Evolutionary conservation across 2,329 filamentous ascomycete species (phyloP), one percentile per base, ranked within the genome.

Genomic region (Verticillium isaacii): DNA sequence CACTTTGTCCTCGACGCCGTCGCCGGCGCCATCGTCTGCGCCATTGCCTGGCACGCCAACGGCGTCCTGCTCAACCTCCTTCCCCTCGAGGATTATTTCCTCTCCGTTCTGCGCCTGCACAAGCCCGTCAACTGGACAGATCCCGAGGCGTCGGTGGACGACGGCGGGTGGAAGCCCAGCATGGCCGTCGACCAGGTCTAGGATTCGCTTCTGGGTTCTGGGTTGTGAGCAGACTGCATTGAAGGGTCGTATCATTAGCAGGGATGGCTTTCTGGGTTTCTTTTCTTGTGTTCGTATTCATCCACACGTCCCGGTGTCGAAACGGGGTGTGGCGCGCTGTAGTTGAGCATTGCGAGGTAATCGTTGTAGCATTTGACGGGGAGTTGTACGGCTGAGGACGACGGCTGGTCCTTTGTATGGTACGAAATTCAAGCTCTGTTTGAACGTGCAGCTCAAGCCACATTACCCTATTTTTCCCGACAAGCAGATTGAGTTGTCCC

Each of bases 1-100:
- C 89, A 91, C 73, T 89, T 90, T 71, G 81, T 91, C 57, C 81
- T 91, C 7, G 89, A 91, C 70, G 89, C 89, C 0, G 82, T 90
- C 1, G 89, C 88, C 0, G 89, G 89, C 15, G 85, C 87, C 6
- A 69, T 83, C 36, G 87, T 91, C 3, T 91, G 88, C 67, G 78
- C 77, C 3, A 65, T 90, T 5, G 88, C 87, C 1, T 91, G 89
- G 88, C 73, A 82, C 61, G 72, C 73, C 56, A 85, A 84, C 66
- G 71, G 71, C 34, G 68, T 82, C 17, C 71, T 91, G 61, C 74
- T 90, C 60, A 91, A 91, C 70, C 71, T 91, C 60, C 74, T 89
- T 36, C 80, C 84, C 1, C 34, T 90, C 17, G 89, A 91, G 71
- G 89, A 91, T 67, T 89, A 87, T 69, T 89, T 90, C 70, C 74